Evolutionary conservation across 148 eudicot species (phyloP).

Genomic region (Vaccinium myrtillus): DNA sequence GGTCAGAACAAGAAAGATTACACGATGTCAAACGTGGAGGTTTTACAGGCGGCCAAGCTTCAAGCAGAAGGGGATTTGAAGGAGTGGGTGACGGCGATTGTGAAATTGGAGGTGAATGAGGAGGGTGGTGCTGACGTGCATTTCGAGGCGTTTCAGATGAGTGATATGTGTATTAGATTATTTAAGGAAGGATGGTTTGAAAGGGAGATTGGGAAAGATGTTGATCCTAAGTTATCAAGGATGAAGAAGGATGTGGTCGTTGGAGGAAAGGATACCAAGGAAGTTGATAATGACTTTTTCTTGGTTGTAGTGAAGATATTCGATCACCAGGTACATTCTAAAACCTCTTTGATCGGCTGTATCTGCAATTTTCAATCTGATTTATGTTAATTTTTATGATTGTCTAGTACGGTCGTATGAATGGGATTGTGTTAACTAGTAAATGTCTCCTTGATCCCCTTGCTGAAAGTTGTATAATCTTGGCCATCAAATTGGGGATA

Average conservation of each 20-base stretch:
- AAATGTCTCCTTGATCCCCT: background rate
- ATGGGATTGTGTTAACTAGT: conserved; percentile 6
- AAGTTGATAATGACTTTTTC: conserved; percentile 95
- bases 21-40: conserved; percentile 74
- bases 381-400: background rate
- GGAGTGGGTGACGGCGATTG: conserved; percentile 96
- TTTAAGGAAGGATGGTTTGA: conserved; percentile 90
- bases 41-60: conserved; percentile 79
- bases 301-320: conserved; percentile 83
- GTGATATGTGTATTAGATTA: conserved; percentile 90
- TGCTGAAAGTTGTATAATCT: background rate
- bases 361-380: background rate
- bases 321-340: conserved; percentile 79
- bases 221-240: conserved; percentile 78
- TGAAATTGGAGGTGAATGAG: conserved; percentile 87
- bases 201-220: conserved; percentile 42
- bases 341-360: background rate
- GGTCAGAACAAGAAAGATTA: conserved; percentile 73
- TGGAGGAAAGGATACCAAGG: conserved; percentile 85
- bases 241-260: conserved; percentile 96
- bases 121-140: conserved; percentile 87
- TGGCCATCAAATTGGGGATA: background rate
- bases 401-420: background rate
- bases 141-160: conserved; percentile 98
- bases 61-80: conserved; percentile 79